Evolutionary conservation across 73 alveolate species (phyloP).

Genomic region (Diophrys appendiculata): DNA sequence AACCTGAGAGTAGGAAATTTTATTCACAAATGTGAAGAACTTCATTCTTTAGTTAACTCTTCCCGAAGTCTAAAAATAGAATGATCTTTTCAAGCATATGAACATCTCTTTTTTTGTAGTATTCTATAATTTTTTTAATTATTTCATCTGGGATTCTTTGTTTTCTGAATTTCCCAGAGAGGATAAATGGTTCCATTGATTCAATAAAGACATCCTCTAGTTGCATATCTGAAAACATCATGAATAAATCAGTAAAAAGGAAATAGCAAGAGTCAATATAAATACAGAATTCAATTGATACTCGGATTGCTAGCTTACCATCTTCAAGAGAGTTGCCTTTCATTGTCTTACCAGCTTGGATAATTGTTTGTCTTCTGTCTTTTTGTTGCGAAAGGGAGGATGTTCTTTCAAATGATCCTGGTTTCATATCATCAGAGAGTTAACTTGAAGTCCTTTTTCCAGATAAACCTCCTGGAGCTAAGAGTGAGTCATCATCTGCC

Average conservation of each 20-base stretch:
- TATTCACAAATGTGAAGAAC: slow-evolving; percentile 56
- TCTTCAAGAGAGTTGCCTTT: background rate
- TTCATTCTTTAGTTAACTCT: slow-evolving; percentile 18
- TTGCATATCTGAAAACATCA: slow-evolving; percentile 48
- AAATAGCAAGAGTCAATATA: slow-evolving; percentile 35
- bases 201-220: slow-evolving; percentile 45
- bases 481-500: background rate
- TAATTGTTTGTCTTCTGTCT: too few species aligned
- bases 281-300: slow-evolving; percentile 52
- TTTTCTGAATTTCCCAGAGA: slow-evolving; percentile 53
- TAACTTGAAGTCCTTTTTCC: background rate
- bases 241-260: slow-evolving; percentile 40
- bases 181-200: slow-evolving; percentile 50
- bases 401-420: background rate
- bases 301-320: background rate
- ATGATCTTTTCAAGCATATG: slow-evolving; percentile 45
- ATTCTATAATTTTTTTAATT: slow-evolving; percentile 19
- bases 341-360: too few species aligned
- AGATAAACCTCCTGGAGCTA: background rate
- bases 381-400: too few species aligned
- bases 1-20: slow-evolving; percentile 36
- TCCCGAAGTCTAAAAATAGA: slow-evolving; percentile 27
- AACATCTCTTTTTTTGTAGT: slow-evolving; percentile 34
- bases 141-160: slow-evolving; percentile 43
- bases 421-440: background rate